Conservation (phyloP, 495 filamentous ascomycete genomes). For the Oidiodendron maius region DNA sequence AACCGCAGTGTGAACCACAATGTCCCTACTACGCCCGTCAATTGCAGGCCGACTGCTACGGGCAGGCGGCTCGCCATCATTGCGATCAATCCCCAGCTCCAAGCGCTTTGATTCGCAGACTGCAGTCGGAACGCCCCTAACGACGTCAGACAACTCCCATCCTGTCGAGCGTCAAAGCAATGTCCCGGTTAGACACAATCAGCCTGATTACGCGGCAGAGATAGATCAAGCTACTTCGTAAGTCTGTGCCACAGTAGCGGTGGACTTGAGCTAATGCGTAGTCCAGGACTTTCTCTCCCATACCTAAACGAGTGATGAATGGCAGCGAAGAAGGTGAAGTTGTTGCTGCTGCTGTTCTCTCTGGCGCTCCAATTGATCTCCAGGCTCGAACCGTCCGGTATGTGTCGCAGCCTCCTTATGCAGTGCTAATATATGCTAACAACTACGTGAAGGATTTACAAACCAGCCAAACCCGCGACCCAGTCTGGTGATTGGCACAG, state of each 20-base stretch:
- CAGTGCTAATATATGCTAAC: conserved; percentile 2
- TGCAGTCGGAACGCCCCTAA: conserved; percentile 27
- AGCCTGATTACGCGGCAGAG: conserved; percentile 69
- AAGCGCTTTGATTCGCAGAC: conserved; percentile 41
- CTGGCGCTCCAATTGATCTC: conserved; percentile 87
- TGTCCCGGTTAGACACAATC: conserved; percentile 36
- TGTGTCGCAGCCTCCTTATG: conserved; percentile 6
- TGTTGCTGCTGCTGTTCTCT: conserved; percentile 77
- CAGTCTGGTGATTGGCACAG: conserved; percentile 83
- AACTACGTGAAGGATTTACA: conserved; percentile 67
- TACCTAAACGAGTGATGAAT: conserved; percentile 82
- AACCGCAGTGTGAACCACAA: conserved; percentile 14
- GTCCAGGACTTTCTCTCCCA: conserved; percentile 74
- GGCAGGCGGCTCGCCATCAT: conserved; percentile 27
- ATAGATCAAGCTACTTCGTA: conserved; percentile 26
- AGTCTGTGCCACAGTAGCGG: neutral
- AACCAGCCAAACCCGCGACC: conserved; percentile 83
- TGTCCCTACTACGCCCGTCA: conserved; percentile 32
- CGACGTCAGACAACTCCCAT: conserved; percentile 9
- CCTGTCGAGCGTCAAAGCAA: conserved; percentile 13
- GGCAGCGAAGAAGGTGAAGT: conserved; percentile 76
- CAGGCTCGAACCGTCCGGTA: conserved; percentile 93
- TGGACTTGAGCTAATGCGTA: conserved; percentile 4
- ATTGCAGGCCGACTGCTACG: conserved; percentile 32
- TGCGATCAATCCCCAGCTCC: conserved; percentile 29